Evolutionary conservation across 1,284 basidiomycete species (phyloP), one percentile per base, ranked within the genome.

Genomic region (Schizopora paradoxa): DNA sequence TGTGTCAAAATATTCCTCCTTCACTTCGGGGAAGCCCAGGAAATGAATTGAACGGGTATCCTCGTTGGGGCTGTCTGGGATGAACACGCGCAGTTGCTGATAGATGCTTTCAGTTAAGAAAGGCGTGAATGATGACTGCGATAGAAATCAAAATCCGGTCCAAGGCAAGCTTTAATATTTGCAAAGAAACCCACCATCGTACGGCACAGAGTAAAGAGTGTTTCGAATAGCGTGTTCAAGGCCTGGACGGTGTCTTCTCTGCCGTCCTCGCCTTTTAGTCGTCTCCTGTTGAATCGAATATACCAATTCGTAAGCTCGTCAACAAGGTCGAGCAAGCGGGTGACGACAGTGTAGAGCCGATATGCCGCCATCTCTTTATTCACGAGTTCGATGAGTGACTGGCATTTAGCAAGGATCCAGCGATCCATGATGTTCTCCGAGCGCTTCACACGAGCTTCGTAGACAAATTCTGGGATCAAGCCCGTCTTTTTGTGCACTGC

Each of bases 251-350:
- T 95, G 61, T 99, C 95, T 57, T 93, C 86, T 48, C 78, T 72
- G 4, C 95, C 91, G 59, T 91, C 88, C 65, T 96, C 91, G 39
- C 96, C 96, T 75, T 99, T 99, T 49, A 99, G 72, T 23, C 96
- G 80, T 55, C 86, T 85, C 47, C 96, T 84, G 69, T 99, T 99
- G 76, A 99, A 99, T 44, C 96, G 92, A 60, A 99, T 99, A 69
- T 99, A 99, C 94, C 95, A 98, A 66, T 99, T 99, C 38, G 96
- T 99, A 49, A 99, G 74, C 66, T 99, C 96, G 57, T 96, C 91
- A 37, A 99, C 79, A 51, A 99, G 82, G 54, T 91, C 88, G 47
- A 98, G 74, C 44, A 99, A 72, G 23, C 91, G 80, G n/a, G 93
- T 92, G 51, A 97, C 91, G 67, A 99, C 91, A 49, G 93, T 98